phyloP scores from a whole-genome alignment of 805 yeast genomes.

The Maudiozyma bulderi region DNA sequence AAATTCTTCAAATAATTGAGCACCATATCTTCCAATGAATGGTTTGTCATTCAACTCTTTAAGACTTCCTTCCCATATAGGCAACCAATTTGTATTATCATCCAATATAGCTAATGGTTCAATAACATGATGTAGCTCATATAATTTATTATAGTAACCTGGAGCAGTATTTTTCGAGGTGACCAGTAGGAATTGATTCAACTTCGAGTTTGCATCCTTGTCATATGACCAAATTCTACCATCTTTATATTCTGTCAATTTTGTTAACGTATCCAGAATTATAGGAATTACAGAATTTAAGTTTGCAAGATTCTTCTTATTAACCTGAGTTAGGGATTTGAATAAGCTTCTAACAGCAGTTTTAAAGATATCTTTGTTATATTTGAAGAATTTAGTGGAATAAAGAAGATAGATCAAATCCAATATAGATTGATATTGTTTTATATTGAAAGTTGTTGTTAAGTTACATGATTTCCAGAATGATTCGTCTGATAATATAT shows the following conservation, averaged over 20 bases:
- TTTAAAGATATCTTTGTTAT: constrained; percentile 26
- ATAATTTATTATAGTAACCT: constrained; percentile 34
- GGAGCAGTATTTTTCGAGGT: constrained; percentile 49
- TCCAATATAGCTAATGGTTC: constrained; percentile 12
- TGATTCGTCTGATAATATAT: constrained; percentile 34
- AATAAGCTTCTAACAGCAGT: constrained; percentile 25
- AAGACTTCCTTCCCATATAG: constrained; percentile 25
- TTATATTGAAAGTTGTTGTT: constrained; percentile 31
- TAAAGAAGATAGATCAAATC: constrained; percentile 29
- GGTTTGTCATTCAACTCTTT: constrained; percentile 22
- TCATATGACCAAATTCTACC: constrained; percentile 45
- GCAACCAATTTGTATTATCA: constrained; percentile 15
- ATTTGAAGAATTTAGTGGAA: constrained; percentile 10
- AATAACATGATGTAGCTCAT: constrained; percentile 13
- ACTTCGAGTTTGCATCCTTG: constrained; percentile 37
- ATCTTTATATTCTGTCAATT: constrained; percentile 37
- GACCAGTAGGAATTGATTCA: constrained; percentile 38
- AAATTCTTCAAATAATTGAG: constrained; percentile 25
- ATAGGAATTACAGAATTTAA: constrained; percentile 40
- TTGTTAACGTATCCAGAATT: constrained; percentile 39
- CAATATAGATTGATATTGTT: constrained; percentile 35
- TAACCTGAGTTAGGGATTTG: constrained; percentile 27
- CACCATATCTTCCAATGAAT: constrained; percentile 26
- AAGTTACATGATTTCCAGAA: constrained; percentile 36
- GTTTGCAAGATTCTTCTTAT: constrained; percentile 30